A percentile compares a stretch with the other conserved stretches of the same genome.
Evolutionary conservation across 1,284 basidiomycete genomes (phyloP).

Genomic region (Xerocomus cyaneibrunnescens): DNA sequence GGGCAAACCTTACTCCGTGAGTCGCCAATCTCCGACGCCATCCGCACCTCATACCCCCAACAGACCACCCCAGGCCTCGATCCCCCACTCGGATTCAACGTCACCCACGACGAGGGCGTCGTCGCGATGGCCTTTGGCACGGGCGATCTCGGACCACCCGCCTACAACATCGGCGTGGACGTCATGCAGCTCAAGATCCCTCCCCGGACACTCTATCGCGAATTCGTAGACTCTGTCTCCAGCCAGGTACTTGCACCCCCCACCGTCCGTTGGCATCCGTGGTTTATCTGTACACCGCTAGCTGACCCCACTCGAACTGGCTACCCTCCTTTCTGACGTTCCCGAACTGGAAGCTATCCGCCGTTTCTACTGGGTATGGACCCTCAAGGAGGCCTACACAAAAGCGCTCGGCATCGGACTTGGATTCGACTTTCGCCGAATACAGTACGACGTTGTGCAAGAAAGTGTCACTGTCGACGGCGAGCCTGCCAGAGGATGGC

Average conservation of each 20-base stretch:
- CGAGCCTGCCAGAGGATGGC: slow-evolving; percentile 57
- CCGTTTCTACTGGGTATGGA: slow-evolving; percentile 79
- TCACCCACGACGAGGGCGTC: slow-evolving; percentile 74
- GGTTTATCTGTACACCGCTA: slow-evolving; percentile 29
- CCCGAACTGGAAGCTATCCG: slow-evolving; percentile 47
- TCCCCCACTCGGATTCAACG: slow-evolving; percentile 68
- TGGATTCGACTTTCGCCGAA: slow-evolving; percentile 74
- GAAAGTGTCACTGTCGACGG: slow-evolving; percentile 60
- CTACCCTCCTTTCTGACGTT: slow-evolving; percentile 40
- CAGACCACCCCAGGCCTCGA: slow-evolving; percentile 46
- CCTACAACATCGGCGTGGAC: slow-evolving; percentile 68
- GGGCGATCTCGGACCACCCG: slow-evolving; percentile 54
- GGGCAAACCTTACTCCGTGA: slow-evolving; percentile 73
- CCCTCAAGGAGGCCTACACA: slow-evolving; percentile 83
- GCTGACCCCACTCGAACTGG: slow-evolving; percentile 57
- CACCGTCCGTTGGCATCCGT: neutral
- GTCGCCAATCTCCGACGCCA: slow-evolving; percentile 17
- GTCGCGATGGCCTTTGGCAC: slow-evolving; percentile 66
- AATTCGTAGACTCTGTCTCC: slow-evolving; percentile 62
- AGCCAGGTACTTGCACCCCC: slow-evolving; percentile 54
- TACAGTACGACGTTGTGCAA: slow-evolving; percentile 60
- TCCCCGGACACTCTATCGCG: slow-evolving; percentile 49
- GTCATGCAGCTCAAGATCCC: slow-evolving; percentile 74
- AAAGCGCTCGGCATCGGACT: slow-evolving; percentile 80
- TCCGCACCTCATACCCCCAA: slow-evolving; percentile 2